A percentile compares a stretch with the other conserved stretches of the same genome.
Conservation (phyloP, 805 yeast species). For the Candida nonsorbophila region DNA sequence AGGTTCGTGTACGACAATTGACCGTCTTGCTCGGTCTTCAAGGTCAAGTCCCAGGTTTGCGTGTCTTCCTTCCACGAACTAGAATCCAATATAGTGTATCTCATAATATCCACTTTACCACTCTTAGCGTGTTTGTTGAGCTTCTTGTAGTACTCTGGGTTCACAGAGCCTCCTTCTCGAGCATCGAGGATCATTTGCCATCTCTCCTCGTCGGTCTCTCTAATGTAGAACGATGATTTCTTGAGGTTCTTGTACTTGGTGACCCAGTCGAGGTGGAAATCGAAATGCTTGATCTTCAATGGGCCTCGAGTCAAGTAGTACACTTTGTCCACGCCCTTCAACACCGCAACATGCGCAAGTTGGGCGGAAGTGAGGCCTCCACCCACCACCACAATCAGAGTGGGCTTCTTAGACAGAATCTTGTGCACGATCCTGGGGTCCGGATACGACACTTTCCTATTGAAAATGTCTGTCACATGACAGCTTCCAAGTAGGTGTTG, state of each 20-base stretch:
- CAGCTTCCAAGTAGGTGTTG: constrained; percentile 13
- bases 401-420: constrained; percentile 3
- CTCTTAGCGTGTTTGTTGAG: constrained; percentile 21
- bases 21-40: constrained; percentile 5
- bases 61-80: constrained; percentile 19
- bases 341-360: constrained; percentile 32
- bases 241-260: constrained; percentile 43
- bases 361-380: constrained; percentile 46
- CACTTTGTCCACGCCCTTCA: constrained; percentile 23
- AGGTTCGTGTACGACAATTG: constrained; percentile 2
- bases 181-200: constrained; percentile 35
- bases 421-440: constrained; percentile 12
- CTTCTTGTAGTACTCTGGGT: constrained; percentile 37
- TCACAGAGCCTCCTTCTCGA: constrained; percentile 41
- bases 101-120: constrained; percentile 24
- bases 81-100: constrained; percentile 19
- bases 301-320: constrained; percentile 30
- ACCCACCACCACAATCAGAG: constrained; percentile 32
- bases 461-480: constrained; percentile 33
- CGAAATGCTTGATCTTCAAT: constrained; percentile 41
- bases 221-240: constrained; percentile 38
- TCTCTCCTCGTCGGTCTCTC: constrained; percentile 39
- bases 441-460: constrained; percentile 16
- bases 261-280: constrained; percentile 45
- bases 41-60: constrained; percentile 18